Conservation (phyloP, 371 early-diverging fungal species). For the Mortierella sp. region DNA sequence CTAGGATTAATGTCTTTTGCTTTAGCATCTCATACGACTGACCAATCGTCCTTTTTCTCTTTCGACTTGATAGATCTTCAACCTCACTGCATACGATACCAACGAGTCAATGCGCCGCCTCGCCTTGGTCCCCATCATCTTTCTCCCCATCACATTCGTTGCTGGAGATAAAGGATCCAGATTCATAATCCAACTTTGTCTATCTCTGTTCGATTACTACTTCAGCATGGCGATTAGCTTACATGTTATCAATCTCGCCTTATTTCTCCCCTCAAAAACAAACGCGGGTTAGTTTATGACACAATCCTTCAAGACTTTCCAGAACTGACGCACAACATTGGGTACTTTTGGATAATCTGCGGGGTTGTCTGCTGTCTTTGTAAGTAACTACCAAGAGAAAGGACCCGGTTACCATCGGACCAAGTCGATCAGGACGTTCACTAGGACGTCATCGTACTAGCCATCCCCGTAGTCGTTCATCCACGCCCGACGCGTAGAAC, state of each 20-base stretch:
- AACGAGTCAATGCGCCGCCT: conserved; percentile 60
- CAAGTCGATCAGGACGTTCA: not conserved
- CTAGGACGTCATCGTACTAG: not conserved
- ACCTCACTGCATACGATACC: conserved; percentile 61
- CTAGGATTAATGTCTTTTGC: no score
- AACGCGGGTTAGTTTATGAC: conserved; percentile 42
- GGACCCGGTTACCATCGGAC: conserved; percentile 25
- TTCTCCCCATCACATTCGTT: conserved; percentile 59
- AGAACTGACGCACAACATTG: conserved; percentile 40
- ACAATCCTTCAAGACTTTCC: conserved; percentile 60
- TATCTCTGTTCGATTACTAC: no score
- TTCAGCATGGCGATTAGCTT: no score
- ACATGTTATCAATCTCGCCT: no score
- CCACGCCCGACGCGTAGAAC: not conserved
- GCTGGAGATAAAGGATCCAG: conserved; percentile 59
- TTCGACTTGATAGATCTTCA: conserved; percentile 50
- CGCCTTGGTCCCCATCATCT: conserved; percentile 54
- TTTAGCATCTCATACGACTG: not conserved
- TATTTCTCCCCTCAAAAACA: no score
- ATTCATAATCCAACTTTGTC: no score
- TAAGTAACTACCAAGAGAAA: conserved; percentile 14
- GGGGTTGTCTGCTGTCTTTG: conserved; percentile 29
- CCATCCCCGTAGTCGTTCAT: not conserved
- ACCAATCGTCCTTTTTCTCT: not conserved
- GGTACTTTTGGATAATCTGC: conserved; percentile 60